Conservation (phyloP, 441 rosid genomes). For the Euphorbia corollata region DNA sequence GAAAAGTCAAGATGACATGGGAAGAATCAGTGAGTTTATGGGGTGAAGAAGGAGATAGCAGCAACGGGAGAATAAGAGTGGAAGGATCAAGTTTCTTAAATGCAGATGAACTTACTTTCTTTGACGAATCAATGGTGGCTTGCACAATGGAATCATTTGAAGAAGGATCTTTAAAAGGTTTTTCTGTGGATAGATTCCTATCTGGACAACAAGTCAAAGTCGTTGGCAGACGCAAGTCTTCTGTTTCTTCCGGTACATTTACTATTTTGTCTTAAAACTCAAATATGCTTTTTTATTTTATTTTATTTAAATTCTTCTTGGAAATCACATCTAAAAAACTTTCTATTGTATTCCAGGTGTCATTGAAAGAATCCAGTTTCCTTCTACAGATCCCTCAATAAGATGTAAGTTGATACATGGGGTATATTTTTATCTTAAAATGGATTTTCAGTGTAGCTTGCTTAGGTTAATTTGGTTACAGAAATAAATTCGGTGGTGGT, state of each 20-base stretch:
- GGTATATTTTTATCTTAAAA: no score
- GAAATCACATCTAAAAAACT: constrained; percentile 21
- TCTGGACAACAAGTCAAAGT: constrained; percentile 82
- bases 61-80: constrained; percentile 65
- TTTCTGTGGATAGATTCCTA: constrained; percentile 75
- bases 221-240: constrained; percentile 65
- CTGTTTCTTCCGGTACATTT: constrained; percentile 45
- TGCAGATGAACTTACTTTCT: constrained; percentile 73
- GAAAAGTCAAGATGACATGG: constrained; percentile 86
- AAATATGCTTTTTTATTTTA: neutral
- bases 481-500: no score
- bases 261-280: constrained; percentile 2
- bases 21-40: constrained; percentile 91
- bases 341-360: constrained; percentile 31
- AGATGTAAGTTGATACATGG: constrained; percentile 37
- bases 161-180: constrained; percentile 71
- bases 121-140: constrained; percentile 78
- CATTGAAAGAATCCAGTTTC: constrained; percentile 52
- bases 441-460: no score
- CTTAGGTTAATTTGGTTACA: no score
- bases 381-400: constrained; percentile 38
- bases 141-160: constrained; percentile 80
- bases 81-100: constrained; percentile 74
- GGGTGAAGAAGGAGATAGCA: constrained; percentile 86
- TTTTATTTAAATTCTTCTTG: constrained; percentile 9